phyloP scores from a whole-genome alignment of 345 rosid genomes.

The Camelina sativa region DNA sequence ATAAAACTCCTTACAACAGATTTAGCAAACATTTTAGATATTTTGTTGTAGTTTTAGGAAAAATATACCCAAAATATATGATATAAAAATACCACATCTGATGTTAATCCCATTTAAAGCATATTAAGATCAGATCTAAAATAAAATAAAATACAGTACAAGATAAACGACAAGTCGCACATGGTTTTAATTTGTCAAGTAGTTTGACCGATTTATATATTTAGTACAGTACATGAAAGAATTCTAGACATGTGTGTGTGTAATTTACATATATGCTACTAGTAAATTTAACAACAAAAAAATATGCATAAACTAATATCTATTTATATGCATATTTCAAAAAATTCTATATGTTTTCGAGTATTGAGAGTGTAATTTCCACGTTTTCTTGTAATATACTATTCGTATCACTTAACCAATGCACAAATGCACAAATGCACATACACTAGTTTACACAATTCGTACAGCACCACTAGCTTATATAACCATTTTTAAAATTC shows the following conservation, averaged over 20 bases:
- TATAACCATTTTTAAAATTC: not conserved
- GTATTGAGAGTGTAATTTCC: constrained; percentile 28
- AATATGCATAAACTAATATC: constrained; percentile 2
- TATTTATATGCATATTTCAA: constrained; percentile 20
- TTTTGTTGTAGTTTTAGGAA: not conserved
- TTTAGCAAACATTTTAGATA: not conserved
- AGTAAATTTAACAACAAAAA: not conserved
- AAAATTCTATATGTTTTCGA: not conserved
- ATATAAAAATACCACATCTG: not conserved
- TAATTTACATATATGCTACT: constrained; percentile 21
- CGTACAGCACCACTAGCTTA: constrained; percentile 21
- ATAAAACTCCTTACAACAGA: not conserved
- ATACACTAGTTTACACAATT: constrained; percentile 7
- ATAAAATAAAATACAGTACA: not conserved
- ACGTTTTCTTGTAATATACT: constrained; percentile 38
- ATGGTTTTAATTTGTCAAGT: constrained; percentile 34
- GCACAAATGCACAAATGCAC: constrained; percentile 13
- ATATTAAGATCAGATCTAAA: not conserved
- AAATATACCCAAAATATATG: not conserved
- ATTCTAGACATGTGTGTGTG: constrained; percentile 16
- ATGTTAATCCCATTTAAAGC: not conserved
- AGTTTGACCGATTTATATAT: constrained; percentile 28
- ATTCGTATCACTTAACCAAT: constrained; percentile 38
- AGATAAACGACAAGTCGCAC: constrained; percentile 19
- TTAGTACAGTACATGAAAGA: constrained; percentile 18